Evolutionary conservation across 2,329 filamentous ascomycete species (phyloP), one percentile per base, ranked within the genome.

Genomic region (Penicillium sp.): DNA sequence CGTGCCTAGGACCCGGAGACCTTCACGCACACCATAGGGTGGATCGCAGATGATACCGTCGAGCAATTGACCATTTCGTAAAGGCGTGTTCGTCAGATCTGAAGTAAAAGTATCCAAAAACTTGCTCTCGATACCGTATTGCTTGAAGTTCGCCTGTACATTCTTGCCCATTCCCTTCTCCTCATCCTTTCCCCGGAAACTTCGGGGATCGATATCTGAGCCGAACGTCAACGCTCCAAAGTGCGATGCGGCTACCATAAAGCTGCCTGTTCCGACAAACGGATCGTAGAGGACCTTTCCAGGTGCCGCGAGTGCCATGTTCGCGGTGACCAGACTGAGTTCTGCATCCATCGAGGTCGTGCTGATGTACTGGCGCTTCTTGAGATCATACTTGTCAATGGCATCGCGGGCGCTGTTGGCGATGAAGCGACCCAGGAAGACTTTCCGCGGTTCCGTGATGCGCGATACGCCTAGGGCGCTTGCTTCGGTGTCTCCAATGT

Each of bases 291-390:
- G 89, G 2, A 97, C 69, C 67, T 89, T 95, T 0, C 90, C 93
- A 0, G 91, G 88, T 0, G 78, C 86, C 0, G 91, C 91, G 13
- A 89, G 83, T 0, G 90, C 89, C 61, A 99, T 85, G 66, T 97
- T 99, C 1, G 93, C 94, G 0, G 92, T 96, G 21, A 99, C 78
- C 1, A 99, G 81, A 12, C 91, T 89, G 41, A 99, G 80, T 70
- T 97, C 94, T 0, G 93, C 89, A 69, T 99, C 94, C 94, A 99
- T 97, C 42, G 89, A 94, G 0, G 94, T 99, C 0, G 93, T 97
- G 61, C 88, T 90, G 64, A 99, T 97, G 69, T 99, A 99, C 36
- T 82, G 81, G 26, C 94, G 80, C 73, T 95, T 96, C 79, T 99
- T 99, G 21, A 99, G 80, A 69, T 96, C 91, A 65, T 92, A 95